Evolutionary conservation across 352 stramenopile species (phyloP), one percentile per base, ranked within the genome.

Genomic region (Phytophthora pinifolia): DNA sequence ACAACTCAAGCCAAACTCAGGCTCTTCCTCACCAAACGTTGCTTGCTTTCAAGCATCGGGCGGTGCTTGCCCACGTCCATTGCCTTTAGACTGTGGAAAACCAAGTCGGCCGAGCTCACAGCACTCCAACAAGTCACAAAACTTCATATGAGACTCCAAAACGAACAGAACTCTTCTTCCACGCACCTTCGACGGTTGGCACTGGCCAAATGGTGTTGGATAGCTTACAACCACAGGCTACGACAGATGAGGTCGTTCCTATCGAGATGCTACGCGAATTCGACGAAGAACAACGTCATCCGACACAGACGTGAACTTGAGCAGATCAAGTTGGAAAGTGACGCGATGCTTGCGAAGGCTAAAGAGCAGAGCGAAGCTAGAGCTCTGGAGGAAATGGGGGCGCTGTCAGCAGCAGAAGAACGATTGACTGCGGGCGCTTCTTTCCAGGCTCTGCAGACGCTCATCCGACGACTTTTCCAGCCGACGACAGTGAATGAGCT

Each of bases 151-250:
- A 59, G 37, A 22, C 47, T 72, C 35, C 47, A 32, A 9, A 34
- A 9, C 14, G 59, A 72, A 43, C 47, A 65, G 46, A n/a, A 27
- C 6, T 46, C 48, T 6, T 42, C 52, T 33, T 45, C 43, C 9
- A 46, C 34, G 7, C 34, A 65, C 46, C 31, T 71, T n/a, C 46
- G 58, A 29, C 46, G 32, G 33, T 37, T 79, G 27, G 6, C 30
- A 6, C 33, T 85, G 0, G 61, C 60, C 0, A 82, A 79, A 38
- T 81, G 67, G 67, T 73, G 59, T 13, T 89, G 79, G 79, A 62
- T 56, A 45, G 69, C 75, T 7, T 88, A 89, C 38, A n/a, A 59
- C 2, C 36, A 54, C 9, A 62, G 63, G 0, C 47, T 79, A 14
- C 29, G 61, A 1, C 41, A 58, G 17, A 67, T 89, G 52, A 47